Percentiles rank a stretch among this genome's conserved stretches.
phyloP scores from a whole-genome alignment of 2,329 filamentous ascomycete species.

The Paecilomyces dactylethromorphus region DNA sequence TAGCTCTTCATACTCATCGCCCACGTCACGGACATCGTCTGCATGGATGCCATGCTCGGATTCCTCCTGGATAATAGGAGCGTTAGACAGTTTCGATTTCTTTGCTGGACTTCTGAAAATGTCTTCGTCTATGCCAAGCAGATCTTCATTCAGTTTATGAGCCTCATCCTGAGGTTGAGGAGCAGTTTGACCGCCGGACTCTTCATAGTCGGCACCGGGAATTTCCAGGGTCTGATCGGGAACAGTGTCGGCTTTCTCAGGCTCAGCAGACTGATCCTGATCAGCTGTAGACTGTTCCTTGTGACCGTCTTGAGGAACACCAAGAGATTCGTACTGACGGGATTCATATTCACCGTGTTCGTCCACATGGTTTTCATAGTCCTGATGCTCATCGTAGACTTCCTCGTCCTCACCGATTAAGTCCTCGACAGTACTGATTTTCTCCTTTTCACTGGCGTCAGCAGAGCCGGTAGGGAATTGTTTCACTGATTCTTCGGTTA shows the following conservation, averaged over 20 bases:
- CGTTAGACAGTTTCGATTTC: background rate
- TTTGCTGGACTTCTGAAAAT: constrained; percentile 20
- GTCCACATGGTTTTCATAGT: background rate
- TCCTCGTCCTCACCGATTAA: constrained; percentile 2
- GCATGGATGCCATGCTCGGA: constrained; percentile 10
- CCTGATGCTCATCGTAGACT: constrained; percentile 2
- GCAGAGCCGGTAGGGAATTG: constrained; percentile 3
- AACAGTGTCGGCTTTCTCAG: constrained; percentile 6
- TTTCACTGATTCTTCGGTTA: constrained; percentile 3
- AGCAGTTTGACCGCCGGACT: constrained; percentile 6
- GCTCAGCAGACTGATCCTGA: constrained; percentile 6
- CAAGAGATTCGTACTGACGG: background rate
- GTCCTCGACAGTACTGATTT: constrained; percentile 1
- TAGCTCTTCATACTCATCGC: constrained; percentile 17
- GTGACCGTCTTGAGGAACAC: background rate
- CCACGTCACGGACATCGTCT: constrained; percentile 5
- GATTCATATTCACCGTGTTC: background rate
- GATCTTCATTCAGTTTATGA: constrained; percentile 16
- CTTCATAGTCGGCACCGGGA: constrained; percentile 8
- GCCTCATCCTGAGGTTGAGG: constrained; percentile 3
- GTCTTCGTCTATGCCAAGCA: constrained; percentile 27
- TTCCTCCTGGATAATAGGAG: constrained; percentile 7
- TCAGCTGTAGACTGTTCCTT: background rate
- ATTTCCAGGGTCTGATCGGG: constrained; percentile 9
- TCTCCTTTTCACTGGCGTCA: background rate